These are phyloP conservation scores for Houttuynia cordata DNA, from an alignment of 164 flowering plant genomes.

Conservation along the genomic window DNA sequence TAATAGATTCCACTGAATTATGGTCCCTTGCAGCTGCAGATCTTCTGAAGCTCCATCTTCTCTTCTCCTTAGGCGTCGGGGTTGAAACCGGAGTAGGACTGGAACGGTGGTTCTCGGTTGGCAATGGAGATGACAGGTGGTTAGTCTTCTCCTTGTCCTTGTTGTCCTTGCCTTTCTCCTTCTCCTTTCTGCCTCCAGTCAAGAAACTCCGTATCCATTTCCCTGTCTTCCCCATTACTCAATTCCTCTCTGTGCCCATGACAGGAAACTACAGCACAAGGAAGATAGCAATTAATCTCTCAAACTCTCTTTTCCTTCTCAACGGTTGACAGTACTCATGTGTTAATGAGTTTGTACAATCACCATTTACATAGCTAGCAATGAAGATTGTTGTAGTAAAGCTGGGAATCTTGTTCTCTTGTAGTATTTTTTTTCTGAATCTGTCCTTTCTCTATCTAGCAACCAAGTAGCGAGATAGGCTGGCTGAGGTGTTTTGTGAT, in stretches of 20 bases:
- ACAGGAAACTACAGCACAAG: background rate
- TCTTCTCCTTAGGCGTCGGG: slow-evolving; percentile 65
- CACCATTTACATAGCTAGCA: no score
- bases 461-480: no score
- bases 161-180: slow-evolving; percentile 25
- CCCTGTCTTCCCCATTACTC: slow-evolving; percentile 58
- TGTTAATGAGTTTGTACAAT: background rate
- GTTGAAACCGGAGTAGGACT: slow-evolving; percentile 37
- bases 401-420: background rate
- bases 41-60: slow-evolving; percentile 86
- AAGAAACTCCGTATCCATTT: slow-evolving; percentile 60
- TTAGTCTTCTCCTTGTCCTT: slow-evolving; percentile 11
- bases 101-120: slow-evolving; percentile 17
- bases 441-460: background rate
- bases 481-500: slow-evolving; percentile 4
- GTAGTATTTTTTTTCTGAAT: no score
- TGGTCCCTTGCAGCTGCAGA: slow-evolving; percentile 36
- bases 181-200: slow-evolving; percentile 24
- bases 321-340: background rate
- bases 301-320: background rate
- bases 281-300: background rate
- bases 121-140: slow-evolving; percentile 12
- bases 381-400: background rate
- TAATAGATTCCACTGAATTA: slow-evolving; percentile 4
- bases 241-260: slow-evolving; percentile 2